phyloP scores from a whole-genome alignment of 148 eudicot species.

The Camellia sinensis region DNA sequence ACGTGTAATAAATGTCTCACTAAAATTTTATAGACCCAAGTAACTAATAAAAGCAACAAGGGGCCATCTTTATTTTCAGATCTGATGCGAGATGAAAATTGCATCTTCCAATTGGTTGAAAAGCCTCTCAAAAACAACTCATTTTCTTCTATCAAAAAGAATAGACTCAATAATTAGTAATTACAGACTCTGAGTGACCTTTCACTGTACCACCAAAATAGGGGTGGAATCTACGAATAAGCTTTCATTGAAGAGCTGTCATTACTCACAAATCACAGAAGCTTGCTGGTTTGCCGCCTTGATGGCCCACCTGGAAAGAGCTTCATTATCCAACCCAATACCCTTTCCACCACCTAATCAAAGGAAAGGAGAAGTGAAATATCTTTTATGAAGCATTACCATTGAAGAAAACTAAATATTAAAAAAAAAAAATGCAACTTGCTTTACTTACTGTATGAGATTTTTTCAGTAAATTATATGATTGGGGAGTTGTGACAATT shows the following conservation, averaged over 20 bases:
- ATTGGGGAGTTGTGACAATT: background rate
- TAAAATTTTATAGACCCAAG: slow-evolving; percentile 5
- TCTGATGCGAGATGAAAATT: slow-evolving; percentile 11
- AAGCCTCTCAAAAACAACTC: slow-evolving; percentile 21
- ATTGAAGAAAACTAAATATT: background rate
- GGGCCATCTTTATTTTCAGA: slow-evolving; percentile 21
- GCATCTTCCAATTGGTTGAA: slow-evolving; percentile 13
- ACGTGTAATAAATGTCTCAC: background rate
- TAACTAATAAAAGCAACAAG: slow-evolving; percentile 12
- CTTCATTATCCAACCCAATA: slow-evolving; percentile 98
- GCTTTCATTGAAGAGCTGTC: background rate
- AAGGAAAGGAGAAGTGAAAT: background rate
- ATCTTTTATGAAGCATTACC: background rate
- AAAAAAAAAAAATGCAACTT: background rate
- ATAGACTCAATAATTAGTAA: slow-evolving; percentile 23
- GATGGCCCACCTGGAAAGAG: slow-evolving; percentile 96
- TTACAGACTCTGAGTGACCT: slow-evolving; percentile 26
- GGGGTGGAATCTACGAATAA: slow-evolving; percentile 13
- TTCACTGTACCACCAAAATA: slow-evolving; percentile 20
- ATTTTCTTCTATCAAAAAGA: slow-evolving; percentile 25
- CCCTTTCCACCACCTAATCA: slow-evolving; percentile 85
- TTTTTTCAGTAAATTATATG: background rate
- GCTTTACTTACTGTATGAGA: background rate
- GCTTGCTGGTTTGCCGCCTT: slow-evolving; percentile 69
- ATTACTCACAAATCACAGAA: slow-evolving; percentile 23